Evolutionary conservation across 768 basidiomycete species (phyloP), one percentile per base, ranked within the genome.

Genomic region (Russula virescens): DNA sequence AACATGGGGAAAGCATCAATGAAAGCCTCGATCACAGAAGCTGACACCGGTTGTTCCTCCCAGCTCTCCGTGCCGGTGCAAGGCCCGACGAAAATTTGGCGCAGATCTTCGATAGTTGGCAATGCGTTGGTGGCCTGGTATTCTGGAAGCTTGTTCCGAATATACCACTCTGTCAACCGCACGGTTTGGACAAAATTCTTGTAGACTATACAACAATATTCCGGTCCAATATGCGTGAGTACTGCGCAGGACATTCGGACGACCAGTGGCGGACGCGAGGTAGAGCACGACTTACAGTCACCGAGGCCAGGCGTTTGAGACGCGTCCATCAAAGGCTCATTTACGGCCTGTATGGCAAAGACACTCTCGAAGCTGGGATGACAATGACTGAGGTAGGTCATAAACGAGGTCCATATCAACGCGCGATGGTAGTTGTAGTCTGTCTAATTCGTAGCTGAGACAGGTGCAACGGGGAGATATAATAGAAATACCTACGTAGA

Each of bases 241-340:
- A 14, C 10, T 38, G 38, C 38, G 31, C 8, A 8, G 5, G 25
- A 7, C 28, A 19, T 21, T 16, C 23, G 1, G 10, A 53, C 43
- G 10, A 53, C 43, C 28, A 26, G 23, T 38, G 14, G 13, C 13
- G n/a, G 10, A 28, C 14, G 18, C 25, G n/a, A n/a, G 19, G 31
- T 38, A 42, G 9, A 14, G 31, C 31, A 8, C 31, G 31, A 9
- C 84, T 58, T 70, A 90, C 89, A 92, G 46, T 79, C 76, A 25
- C 88, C 89, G 49, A 87, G 84, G 31, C 78, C 82, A 0, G 90
- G 89, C 1, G 90, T 91, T 64, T 78, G 72, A 19, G 60, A 69
- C 9, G 88, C 87, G 68, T 92, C 74, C 87, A 84, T 87, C 68
- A 89, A 83, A 0, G 87, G 87, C 62, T 92, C 90, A 64, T 92